phyloP scores from a whole-genome alignment of 352 stramenopile genomes.

The Globisporangium megalacanthum region DNA sequence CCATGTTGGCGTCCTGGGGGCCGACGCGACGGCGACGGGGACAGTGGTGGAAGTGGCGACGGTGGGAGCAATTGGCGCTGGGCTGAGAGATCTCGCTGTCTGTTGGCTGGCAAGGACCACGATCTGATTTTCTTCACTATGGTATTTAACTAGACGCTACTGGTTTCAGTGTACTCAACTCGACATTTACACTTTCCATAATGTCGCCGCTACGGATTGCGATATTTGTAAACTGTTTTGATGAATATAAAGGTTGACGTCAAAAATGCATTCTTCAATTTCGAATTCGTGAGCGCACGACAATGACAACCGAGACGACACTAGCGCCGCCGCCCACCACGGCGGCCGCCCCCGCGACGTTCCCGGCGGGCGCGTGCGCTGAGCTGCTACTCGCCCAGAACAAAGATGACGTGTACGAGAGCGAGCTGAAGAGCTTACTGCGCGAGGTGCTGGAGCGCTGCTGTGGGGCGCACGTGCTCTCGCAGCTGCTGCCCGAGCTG shows the following conservation, averaged over 20 bases:
- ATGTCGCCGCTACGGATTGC: too few relatives aligned
- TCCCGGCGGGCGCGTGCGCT: conserved; percentile 57
- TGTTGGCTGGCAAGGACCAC: background rate
- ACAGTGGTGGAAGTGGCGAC: background rate
- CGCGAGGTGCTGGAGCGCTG: conserved; percentile 69
- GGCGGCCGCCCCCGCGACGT: conserved; percentile 18
- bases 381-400: conserved; percentile 71
- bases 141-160: background rate
- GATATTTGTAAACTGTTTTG: background rate
- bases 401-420: conserved; percentile 72
- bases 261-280: background rate
- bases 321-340: background rate
- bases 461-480: conserved; percentile 65
- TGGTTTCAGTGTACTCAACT: background rate
- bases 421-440: conserved; percentile 67
- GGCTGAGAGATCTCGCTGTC: background rate
- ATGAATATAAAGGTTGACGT: background rate
- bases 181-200: background rate
- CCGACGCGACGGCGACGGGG: background rate
- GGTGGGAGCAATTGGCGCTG: background rate
- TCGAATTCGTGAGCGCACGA: background rate
- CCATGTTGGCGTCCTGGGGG: conserved; percentile 7
- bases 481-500: conserved; percentile 73
- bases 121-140: background rate
- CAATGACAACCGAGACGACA: background rate